phyloP scores from a whole-genome alignment of 2,329 filamentous ascomycete species.

The Ophiostoma populinum region DNA sequence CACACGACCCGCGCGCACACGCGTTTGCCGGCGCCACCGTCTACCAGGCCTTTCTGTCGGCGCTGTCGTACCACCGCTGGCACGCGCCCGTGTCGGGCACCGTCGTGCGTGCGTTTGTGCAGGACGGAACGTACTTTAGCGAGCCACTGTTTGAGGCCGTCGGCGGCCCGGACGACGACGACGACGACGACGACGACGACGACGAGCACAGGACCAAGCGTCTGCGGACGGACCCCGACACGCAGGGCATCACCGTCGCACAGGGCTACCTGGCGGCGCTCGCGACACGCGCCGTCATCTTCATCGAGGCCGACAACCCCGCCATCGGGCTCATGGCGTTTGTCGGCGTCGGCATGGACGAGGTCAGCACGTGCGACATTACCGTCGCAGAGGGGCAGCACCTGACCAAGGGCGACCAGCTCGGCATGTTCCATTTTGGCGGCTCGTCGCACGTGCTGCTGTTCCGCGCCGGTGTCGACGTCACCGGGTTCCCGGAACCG shows the following conservation, averaged over 20 bases:
- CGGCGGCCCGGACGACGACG: conserved; percentile 8
- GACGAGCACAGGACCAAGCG: not conserved
- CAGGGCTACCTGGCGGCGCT: conserved; percentile 51
- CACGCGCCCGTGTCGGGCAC: conserved; percentile 49
- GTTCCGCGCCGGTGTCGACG: conserved; percentile 38
- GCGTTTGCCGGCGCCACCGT: conserved; percentile 46
- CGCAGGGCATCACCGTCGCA: conserved; percentile 26
- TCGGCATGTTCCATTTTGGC: conserved; percentile 71
- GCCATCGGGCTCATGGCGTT: conserved; percentile 53
- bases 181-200: not conserved
- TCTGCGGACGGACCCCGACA: conserved; percentile 20
- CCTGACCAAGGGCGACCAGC: conserved; percentile 51
- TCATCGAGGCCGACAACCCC: conserved; percentile 52
- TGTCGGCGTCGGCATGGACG: conserved; percentile 58
- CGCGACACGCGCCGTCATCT: conserved; percentile 53
- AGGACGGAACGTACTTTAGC: conserved; percentile 51
- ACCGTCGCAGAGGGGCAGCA: conserved; percentile 48
- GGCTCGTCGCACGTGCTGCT: conserved; percentile 53
- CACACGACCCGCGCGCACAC: conserved; percentile 30
- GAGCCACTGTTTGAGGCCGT: conserved; percentile 28
- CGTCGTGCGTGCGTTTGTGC: conserved; percentile 37
- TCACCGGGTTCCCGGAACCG: conserved; percentile 21
- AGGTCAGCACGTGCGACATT: conserved; percentile 58
- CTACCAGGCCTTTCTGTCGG: conserved; percentile 54
- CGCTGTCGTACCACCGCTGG: conserved; percentile 56